Evolutionary conservation across 2,329 filamentous ascomycete genomes (phyloP), one percentile per base, ranked within the genome.

Genomic region (Colletotrichum gigasporum): DNA sequence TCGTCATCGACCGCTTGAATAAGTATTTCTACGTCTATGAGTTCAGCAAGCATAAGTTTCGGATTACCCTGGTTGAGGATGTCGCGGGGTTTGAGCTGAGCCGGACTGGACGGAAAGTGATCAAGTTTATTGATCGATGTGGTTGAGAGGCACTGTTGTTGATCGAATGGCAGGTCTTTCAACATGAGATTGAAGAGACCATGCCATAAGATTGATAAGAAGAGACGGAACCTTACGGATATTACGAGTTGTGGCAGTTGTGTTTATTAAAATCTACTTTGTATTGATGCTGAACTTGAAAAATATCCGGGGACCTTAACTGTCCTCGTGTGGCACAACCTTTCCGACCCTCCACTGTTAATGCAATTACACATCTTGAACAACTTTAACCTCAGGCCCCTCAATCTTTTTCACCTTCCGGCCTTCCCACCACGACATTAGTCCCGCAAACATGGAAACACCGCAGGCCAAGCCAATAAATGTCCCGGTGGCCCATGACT

Each of bases 341-440:
- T n/a, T n/a, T n/a, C n/a, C n/a, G n/a, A n/a, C n/a, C n/a, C n/a
- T n/a, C n/a, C n/a, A n/a, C n/a, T n/a, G n/a, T n/a, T n/a, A n/a
- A 32, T 20, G 18, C 10, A 14, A 37, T 37, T 26, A 64, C 5
- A 50, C 63, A 16, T 66, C 58, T 12, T 64, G n/a, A 2, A 71
- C 56, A 18, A 71, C 44, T 18, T 67, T 53, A 1, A 71, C 69
- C 18, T 68, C 61, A 1, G 70, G 69, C 3, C 70, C 69, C 28
- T 71, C 70, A 24, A 71, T 70, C 24, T 70, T 69, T 61, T 71
- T 71, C 14, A 71, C 70, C 52, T 70, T 71, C 0, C 70, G 67
- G 2, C 70, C 69, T 41, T 71, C 70, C 70, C 70, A 71, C 67
- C 68, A 71, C 1, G 69, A 71, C 69, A 71, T 68, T 6, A 71